Base-by-base conservation (phyloP, 2,329 filamentous ascomycete genomes). In the Epichloe glyceriae region DNA sequence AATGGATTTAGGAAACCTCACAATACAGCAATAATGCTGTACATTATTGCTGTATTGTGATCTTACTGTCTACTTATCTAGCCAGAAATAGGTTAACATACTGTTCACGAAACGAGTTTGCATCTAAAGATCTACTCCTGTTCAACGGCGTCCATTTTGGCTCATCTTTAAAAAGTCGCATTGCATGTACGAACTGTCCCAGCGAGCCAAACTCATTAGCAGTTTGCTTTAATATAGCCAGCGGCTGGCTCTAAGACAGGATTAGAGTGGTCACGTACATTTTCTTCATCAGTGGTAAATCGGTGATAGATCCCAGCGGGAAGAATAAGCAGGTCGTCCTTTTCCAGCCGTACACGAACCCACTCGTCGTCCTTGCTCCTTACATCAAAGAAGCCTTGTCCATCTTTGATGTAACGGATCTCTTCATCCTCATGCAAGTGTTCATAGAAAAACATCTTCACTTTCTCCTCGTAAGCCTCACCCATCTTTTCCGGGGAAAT, bases 371-470 rank as follows among this genome's bases (percentile, higher is more conserved):
- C 79, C 66, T 85, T 74, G 62, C 81, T 84, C 46, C 93, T 75
- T 3, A 98, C 90, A 68, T 98, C 93, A 64, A 98, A 98, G 67
- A 86, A 98, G 0, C 93, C 93, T 50, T 80, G 78, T 0, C 93
- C 93, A 54, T 85, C 90, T 34, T 88, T 75, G 58, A 98, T 90
- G 63, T 96, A 98, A 46, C 93, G 77, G 58, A 98, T 98, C 76
- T 98, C 93, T 72, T 98, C 93, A 60, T 98, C 93, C 72, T 98
- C 93, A 65, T 98, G 93, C 61, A 98, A 68, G 67, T 98, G 93
- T 75, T 98, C 93, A 60, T 86, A 67, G 73, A 97, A 98, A 73
- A 98, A 98, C 58, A 70, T 80, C 72, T 88, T 90, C 55, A 98
- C 88, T 69, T 97, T 97, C 56, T 86, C 80, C 70, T 98, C 91